A percentile compares a stretch with the other conserved stretches of the same genome.
Evolutionary conservation across 2,329 filamentous ascomycete genomes (phyloP).

Genomic region (Dothidotthia symphoricarpi): DNA sequence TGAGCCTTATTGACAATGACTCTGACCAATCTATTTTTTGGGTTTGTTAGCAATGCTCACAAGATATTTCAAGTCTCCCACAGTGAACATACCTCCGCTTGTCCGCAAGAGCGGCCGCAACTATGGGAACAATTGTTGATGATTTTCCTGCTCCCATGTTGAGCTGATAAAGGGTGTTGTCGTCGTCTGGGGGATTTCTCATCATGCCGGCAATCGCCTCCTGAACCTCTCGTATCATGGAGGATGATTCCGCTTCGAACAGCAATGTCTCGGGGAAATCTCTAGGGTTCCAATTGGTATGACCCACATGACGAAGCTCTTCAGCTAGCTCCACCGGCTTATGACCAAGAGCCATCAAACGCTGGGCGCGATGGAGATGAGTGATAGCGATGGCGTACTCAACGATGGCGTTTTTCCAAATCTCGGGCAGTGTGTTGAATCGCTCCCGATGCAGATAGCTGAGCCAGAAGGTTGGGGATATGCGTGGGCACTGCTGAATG

Average conservation of each 20-base stretch:
- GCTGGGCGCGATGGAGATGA: slow-evolving; percentile 30
- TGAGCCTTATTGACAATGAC: slow-evolving; percentile 63
- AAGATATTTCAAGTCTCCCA: not conserved
- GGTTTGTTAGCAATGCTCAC: slow-evolving; percentile 5
- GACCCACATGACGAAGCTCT: slow-evolving; percentile 52
- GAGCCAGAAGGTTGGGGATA: slow-evolving; percentile 27
- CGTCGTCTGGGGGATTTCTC: slow-evolving; percentile 35
- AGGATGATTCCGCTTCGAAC: slow-evolving; percentile 61
- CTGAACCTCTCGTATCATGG: slow-evolving; percentile 62
- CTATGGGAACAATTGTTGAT: slow-evolving; percentile 31
- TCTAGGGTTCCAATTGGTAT: slow-evolving; percentile 55
- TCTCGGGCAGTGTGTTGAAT: slow-evolving; percentile 12
- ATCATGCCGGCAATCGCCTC: slow-evolving; percentile 59
- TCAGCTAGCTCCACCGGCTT: slow-evolving; percentile 23
- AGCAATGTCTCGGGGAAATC: slow-evolving; percentile 61
- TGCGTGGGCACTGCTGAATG: slow-evolving; percentile 16
- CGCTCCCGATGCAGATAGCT: slow-evolving; percentile 19
- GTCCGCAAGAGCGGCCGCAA: slow-evolving; percentile 50
- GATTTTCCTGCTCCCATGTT: slow-evolving; percentile 40
- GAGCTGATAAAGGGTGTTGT: slow-evolving; percentile 35
- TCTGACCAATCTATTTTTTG: slow-evolving; percentile 49
- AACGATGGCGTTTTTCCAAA: slow-evolving; percentile 26
- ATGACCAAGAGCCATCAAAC: slow-evolving; percentile 14
- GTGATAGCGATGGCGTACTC: slow-evolving; percentile 29
- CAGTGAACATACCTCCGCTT: slow-evolving; percentile 27